Evolutionary conservation across 192 early-diverging fungal genomes (phyloP), one percentile per base, ranked within the genome.

Genomic region (Lunasporangiospora selenospora): DNA sequence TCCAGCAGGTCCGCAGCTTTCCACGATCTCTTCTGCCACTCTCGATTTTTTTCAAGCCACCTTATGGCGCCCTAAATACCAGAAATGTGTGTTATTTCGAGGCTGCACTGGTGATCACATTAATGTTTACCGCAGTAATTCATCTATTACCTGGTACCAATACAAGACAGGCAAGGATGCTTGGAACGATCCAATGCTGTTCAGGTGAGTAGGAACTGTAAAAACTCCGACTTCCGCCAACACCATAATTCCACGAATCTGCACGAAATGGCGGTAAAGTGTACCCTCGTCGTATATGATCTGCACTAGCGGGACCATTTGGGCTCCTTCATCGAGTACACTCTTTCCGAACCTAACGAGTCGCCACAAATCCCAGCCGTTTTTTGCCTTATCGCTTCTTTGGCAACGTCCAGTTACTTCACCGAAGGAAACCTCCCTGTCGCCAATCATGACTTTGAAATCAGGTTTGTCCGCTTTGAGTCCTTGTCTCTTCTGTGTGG

Each of bases 111-210:
- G n/a, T n/a, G n/a, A n/a, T n/a, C n/a, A n/a, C n/a, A n/a, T n/a
- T n/a, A n/a, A n/a, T n/a, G n/a, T n/a, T n/a, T n/a, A n/a, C n/a
- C n/a, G n/a, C n/a, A n/a, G n/a, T n/a, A n/a, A n/a, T n/a, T n/a
- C n/a, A n/a, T n/a, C n/a, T n/a, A 55, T 55, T 55, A 55, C 53
- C 53, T 55, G 13, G 31, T 45, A 45, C 55, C 55, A 57, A 6
- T 43, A 18, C 18, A 57, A 43, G 8, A 45, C 30, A 9, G 30
- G 55, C 27, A 57, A 9, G 1, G 55, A 57, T 4, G 55, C 43
- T 32, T 57, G 55, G 2, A 57, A 33, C 6, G 41, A 1, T 27
- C 30, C 55, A 33, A 57, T 16, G 36, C 3, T 32, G 29, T 39
- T 45, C 24, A 57, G 16, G 32, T 45, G 43, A 40, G 45, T 45